Percentiles rank a stretch among this genome's conserved stretches.
phyloP scores from a whole-genome alignment of 441 rosid species.

The Caryocar brasiliense region DNA sequence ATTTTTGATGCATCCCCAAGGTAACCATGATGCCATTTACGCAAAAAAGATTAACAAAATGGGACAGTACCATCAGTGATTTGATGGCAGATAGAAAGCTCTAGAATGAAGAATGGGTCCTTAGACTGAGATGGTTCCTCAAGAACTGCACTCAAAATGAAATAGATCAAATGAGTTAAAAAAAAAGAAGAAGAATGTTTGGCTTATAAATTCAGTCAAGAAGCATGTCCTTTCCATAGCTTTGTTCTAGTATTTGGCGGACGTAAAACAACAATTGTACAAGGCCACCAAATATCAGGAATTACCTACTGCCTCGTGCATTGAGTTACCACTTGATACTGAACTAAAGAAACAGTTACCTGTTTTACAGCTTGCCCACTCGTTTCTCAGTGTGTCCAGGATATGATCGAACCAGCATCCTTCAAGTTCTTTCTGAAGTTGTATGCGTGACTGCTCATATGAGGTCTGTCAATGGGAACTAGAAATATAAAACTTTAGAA shows the following conservation, averaged over 20 bases:
- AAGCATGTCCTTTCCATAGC: neutral
- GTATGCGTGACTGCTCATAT: constrained; percentile 28
- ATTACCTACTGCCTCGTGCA: neutral
- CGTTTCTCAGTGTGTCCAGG: constrained; percentile 39
- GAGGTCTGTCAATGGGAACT: constrained; percentile 60
- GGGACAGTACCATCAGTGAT: constrained; percentile 18
- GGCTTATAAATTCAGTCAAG: neutral
- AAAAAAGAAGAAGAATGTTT: neutral
- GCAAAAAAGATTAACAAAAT: neutral
- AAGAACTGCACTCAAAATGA: constrained; percentile 30
- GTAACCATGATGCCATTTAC: neutral
- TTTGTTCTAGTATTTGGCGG: neutral
- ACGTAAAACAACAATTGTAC: neutral
- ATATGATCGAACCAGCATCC: constrained; percentile 63
- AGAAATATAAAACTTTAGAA: constrained; percentile 61
- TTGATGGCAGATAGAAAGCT: constrained; percentile 28
- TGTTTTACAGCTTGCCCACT: constrained; percentile 48
- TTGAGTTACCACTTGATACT: neutral
- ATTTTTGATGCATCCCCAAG: neutral
- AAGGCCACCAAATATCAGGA: neutral
- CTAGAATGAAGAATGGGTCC: constrained; percentile 44
- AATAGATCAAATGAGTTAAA: constrained; percentile 6
- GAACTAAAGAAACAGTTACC: constrained; percentile 19
- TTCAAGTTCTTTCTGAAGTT: constrained; percentile 43
- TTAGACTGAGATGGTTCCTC: constrained; percentile 30